Evolutionary conservation across 2,329 filamentous ascomycete genomes (phyloP).

Genomic region (Apiospora koreana): DNA sequence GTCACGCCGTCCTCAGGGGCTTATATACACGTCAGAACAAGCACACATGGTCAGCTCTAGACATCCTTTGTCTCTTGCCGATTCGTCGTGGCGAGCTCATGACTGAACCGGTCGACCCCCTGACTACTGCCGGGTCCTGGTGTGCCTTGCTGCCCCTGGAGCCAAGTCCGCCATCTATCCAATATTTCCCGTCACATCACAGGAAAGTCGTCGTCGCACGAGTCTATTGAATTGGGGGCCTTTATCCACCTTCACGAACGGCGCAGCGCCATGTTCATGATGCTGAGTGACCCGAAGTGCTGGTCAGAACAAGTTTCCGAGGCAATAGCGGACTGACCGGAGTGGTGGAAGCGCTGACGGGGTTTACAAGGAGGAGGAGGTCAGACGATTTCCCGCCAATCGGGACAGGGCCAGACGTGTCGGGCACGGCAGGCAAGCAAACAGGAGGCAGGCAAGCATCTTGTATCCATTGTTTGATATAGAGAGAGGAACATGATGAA

Average conservation of each 20-base stretch:
- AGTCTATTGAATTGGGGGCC: conserved; percentile 6
- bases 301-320: neutral
- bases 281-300: neutral
- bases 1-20: neutral
- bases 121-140: neutral
- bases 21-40: neutral
- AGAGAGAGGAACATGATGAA: neutral
- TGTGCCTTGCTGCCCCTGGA: neutral
- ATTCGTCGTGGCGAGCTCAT: neutral
- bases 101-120: neutral
- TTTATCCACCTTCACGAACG: neutral
- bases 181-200: neutral
- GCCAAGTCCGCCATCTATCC: neutral
- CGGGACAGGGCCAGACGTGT: neutral
- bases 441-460: neutral
- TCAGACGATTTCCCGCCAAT: conserved; percentile 6
- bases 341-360: neutral
- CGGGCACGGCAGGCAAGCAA: neutral
- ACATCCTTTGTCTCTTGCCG: neutral
- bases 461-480: neutral
- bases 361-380: neutral
- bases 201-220: neutral
- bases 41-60: neutral
- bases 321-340: neutral
- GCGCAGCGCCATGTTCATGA: neutral